Conservation (phyloP, 495 filamentous ascomycete genomes). For the Evansstolkia leycettana region DNA sequence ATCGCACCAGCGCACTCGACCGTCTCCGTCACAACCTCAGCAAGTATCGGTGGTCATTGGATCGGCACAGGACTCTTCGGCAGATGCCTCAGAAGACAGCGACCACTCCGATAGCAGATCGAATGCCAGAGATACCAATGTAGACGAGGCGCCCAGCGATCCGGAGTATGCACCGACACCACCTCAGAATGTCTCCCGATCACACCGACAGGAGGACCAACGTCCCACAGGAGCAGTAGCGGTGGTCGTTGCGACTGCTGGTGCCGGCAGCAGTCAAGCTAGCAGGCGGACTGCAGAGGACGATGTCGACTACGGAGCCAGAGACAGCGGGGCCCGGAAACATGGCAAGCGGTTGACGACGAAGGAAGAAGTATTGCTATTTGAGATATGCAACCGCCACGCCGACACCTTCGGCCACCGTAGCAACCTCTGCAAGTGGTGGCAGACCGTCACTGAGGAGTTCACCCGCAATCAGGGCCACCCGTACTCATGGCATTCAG, state of each 20-base stretch:
- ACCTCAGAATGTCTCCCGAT: background rate
- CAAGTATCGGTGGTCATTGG: conserved; percentile 5
- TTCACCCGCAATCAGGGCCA: conserved; percentile 28
- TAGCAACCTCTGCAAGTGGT: conserved; percentile 37
- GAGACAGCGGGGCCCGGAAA: conserved; percentile 15
- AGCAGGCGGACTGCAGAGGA: background rate
- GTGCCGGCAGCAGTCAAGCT: background rate
- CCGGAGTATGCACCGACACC: conserved; percentile 7
- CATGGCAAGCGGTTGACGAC: conserved; percentile 32
- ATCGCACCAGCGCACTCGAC: conserved; percentile 9
- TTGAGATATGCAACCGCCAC: conserved; percentile 32
- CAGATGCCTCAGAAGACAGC: conserved; percentile 4
- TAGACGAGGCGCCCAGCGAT: conserved; percentile 8
- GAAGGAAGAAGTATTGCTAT: conserved; percentile 30
- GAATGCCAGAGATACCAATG: conserved; percentile 6
- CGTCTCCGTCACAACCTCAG: conserved; percentile 1
- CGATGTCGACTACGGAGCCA: conserved; percentile 4
- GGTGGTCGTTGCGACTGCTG: background rate
- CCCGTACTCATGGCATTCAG: conserved; percentile 35
- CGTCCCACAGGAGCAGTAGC: background rate
- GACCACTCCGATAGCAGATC: conserved; percentile 10
- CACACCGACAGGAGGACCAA: background rate
- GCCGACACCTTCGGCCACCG: conserved; percentile 28
- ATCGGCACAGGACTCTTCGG: conserved; percentile 1
- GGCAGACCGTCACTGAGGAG: conserved; percentile 28